Evolutionary conservation across 2,329 filamentous ascomycete species (phyloP).

Genomic region (Trichoderma sp.): DNA sequence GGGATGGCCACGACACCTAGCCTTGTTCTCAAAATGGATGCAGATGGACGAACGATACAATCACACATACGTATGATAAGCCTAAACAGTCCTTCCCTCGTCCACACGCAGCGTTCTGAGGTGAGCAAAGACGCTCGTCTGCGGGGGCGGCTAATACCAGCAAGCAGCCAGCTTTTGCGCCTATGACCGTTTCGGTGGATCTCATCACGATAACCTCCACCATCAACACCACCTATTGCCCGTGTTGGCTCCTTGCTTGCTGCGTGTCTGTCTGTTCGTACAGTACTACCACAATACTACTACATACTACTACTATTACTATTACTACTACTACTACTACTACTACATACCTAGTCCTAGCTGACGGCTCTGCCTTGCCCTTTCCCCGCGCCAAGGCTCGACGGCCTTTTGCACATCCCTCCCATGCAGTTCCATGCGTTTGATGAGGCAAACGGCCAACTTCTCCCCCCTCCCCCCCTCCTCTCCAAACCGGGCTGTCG

Average conservation of each 20-base stretch:
- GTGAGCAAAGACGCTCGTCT: background rate
- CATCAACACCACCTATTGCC: background rate
- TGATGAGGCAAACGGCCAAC: constrained; percentile 1
- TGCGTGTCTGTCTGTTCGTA: no score
- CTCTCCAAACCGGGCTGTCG: background rate
- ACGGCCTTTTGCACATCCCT: background rate
- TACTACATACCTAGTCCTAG: no score
- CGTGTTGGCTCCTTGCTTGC: background rate
- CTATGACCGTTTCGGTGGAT: constrained; percentile 17
- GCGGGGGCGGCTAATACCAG: background rate
- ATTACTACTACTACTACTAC: no score
- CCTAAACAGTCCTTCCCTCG: background rate
- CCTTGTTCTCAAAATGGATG: background rate
- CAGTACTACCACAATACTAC: no score
- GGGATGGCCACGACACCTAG: background rate
- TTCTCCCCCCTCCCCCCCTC: background rate
- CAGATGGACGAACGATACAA: background rate
- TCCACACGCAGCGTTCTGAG: background rate
- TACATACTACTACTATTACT: no score
- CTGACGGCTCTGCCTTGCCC: constrained; percentile 6
- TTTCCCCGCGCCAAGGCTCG: constrained; percentile 20
- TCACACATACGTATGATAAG: background rate
- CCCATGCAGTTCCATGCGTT: constrained; percentile 3
- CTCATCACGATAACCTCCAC: constrained; percentile 16
- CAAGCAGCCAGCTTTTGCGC: background rate